Conservation (phyloP, 129 eudicot genomes). For the Pseudognaphalium luteoalbum region DNA sequence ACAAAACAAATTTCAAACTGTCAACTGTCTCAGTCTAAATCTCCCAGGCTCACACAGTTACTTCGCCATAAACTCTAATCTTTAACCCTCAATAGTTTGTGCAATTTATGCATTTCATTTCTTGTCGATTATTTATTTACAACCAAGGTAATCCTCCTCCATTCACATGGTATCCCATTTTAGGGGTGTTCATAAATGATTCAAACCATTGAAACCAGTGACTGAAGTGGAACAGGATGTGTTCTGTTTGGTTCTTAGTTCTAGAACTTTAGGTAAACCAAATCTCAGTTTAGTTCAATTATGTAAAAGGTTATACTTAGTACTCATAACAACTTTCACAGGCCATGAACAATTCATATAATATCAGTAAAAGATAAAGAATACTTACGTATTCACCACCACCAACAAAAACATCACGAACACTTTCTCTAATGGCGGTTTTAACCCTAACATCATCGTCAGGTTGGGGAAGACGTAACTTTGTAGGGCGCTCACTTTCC, state of each 20-base stretch:
- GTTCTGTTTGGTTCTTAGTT: background rate
- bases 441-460: conserved; percentile 56
- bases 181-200: background rate
- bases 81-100: background rate
- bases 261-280: background rate
- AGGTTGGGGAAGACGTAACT: conserved; percentile 89
- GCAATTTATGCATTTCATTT: background rate
- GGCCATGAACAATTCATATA: conserved; percentile 2
- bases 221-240: background rate
- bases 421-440: conserved; percentile 84
- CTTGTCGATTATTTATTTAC: background rate
- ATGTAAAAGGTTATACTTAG: background rate
- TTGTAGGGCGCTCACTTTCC: conserved; percentile 96
- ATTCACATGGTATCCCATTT: background rate
- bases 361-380: conserved; percentile 2
- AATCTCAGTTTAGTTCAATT: background rate
- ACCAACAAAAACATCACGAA: conserved; percentile 86
- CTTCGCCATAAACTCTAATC: background rate
- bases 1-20: background rate
- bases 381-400: conserved; percentile 93
- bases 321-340: conserved; percentile 1
- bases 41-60: background rate
- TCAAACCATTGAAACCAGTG: conserved; percentile 3
- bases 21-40: background rate
- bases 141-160: background rate